A percentile compares a stretch with the other conserved stretches of the same genome.
Evolutionary conservation across 208 protist genomes (phyloP).

Genomic region (Acanthamoeba healyi): DNA sequence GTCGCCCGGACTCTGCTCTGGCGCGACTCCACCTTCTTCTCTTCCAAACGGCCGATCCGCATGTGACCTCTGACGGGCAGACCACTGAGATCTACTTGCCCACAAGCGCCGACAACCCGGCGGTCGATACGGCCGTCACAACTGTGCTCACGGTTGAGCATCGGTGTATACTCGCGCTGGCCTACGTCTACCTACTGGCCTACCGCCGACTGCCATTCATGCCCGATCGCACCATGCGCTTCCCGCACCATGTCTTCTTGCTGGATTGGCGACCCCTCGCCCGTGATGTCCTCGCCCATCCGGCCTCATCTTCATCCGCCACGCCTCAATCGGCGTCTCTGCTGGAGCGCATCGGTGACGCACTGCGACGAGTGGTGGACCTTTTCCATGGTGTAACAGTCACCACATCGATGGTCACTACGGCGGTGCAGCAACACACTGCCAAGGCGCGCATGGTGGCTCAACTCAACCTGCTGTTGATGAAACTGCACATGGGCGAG

Average conservation of each 20-base stretch:
- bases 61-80: not conserved
- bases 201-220: not conserved
- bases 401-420: not conserved
- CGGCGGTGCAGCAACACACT: not conserved
- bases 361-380: not conserved
- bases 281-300: not conserved
- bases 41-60: not conserved
- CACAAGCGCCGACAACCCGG: not conserved
- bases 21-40: conserved; percentile 1
- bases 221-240: conserved; percentile 25
- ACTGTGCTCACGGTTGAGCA: conserved; percentile 5
- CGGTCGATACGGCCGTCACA: too few relatives aligned
- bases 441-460: not conserved
- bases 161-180: not conserved
- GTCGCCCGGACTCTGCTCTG: not conserved
- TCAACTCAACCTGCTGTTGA: not conserved
- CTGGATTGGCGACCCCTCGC: conserved; percentile 15
- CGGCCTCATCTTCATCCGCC: not conserved
- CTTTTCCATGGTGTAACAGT: not conserved
- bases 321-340: too few relatives aligned
- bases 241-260: conserved; percentile 48
- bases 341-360: not conserved
- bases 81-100: not conserved
- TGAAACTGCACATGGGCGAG: conserved; percentile 37
- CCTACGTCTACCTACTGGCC: not conserved